A percentile compares a stretch with the other conserved stretches of the same genome.
Evolutionary conservation across 768 basidiomycete species (phyloP).

Genomic region (Amanita fuliginea): DNA sequence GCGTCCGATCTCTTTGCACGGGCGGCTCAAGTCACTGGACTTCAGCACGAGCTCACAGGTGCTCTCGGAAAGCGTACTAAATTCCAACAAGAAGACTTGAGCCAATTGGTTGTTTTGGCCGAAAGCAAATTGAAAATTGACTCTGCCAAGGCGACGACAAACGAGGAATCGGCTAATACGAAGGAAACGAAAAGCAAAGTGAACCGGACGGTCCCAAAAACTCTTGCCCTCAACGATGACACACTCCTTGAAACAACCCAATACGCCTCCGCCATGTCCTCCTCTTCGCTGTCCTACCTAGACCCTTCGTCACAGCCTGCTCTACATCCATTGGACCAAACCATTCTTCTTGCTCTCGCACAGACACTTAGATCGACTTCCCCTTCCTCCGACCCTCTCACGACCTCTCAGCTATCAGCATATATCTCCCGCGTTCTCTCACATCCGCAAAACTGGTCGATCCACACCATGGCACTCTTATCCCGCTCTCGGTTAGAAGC

Average conservation of each 20-base stretch:
- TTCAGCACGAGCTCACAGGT: conserved; percentile 88
- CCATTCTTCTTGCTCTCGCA: conserved; percentile 82
- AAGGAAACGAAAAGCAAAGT: neutral
- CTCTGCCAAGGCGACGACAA: conserved; percentile 11
- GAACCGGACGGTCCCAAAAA: conserved; percentile 49
- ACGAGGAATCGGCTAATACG: conserved; percentile 5
- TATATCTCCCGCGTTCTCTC: conserved; percentile 84
- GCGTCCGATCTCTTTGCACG: conserved; percentile 71
- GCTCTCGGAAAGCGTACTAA: conserved; percentile 90
- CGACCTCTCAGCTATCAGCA: conserved; percentile 84
- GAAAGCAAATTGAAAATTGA: conserved; percentile 51
- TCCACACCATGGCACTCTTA: conserved; percentile 94
- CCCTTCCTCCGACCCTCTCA: conserved; percentile 74
- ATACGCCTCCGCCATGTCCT: conserved; percentile 50
- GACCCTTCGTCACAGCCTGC: conserved; percentile 79
- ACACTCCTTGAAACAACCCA: conserved; percentile 90
- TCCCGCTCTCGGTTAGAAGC: conserved; percentile 89
- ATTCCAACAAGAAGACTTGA: conserved; percentile 76
- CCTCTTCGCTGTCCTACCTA: conserved; percentile 40
- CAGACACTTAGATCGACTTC: conserved; percentile 85
- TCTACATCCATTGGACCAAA: conserved; percentile 89
- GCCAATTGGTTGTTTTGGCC: conserved; percentile 91
- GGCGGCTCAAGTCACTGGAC: conserved; percentile 64
- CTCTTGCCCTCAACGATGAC: conserved; percentile 84
- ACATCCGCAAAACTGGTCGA: conserved; percentile 89